Evolutionary conservation across 208 protist genomes (phyloP), one percentile per base, ranked within the genome.

Genomic region (Hexamita inflata): DNA sequence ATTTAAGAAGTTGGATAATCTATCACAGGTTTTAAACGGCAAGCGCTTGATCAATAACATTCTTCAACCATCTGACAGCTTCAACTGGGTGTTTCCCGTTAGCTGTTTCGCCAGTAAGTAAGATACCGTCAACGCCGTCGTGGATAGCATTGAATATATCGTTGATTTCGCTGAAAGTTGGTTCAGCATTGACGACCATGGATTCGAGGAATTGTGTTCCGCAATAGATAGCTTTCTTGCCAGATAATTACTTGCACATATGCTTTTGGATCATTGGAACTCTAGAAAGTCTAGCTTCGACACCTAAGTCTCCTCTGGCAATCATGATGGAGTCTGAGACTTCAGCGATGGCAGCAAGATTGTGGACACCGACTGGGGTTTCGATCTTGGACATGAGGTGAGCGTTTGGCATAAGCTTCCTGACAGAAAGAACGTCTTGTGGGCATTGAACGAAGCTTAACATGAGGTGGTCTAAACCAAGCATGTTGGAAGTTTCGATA

Each of bases 151-250:
- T 77, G 11, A 78, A 78, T 57, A 82, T 75, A 34, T 83, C 80
- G 0, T 59, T 58, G n/a, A 74, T 77, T 67, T 85, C 80, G 13
- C 80, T 80, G 30, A 75, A 49, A 32, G 82, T 84, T 0, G 82
- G 82, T n/a, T 68, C 60, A 13, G 57, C 58, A 49, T 40, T 74
- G 34, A 30, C 19, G 67, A 82, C 83, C 75, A 84, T 80, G 0
- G 74, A 80, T 76, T 85, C 81, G 40, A 84, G 77, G 75, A 84
- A 78, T 77, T 84, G 82, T 32, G 81, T 85, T n/a, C n/a, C 38
- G 82, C 81, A 40, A 78, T 77, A 45, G 81, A 77, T n/a, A 75
- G 24, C 61, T 80, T 58, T 34, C 30, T 34, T 26, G 39, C 39
- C 32, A 45, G 64, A 7, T 70, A 45, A n/a, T 4, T 19, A 4